Evolutionary conservation across 179 eudicot species (phyloP), one percentile per base, ranked within the genome.

Genomic region (Amaranthus tricolor): DNA sequence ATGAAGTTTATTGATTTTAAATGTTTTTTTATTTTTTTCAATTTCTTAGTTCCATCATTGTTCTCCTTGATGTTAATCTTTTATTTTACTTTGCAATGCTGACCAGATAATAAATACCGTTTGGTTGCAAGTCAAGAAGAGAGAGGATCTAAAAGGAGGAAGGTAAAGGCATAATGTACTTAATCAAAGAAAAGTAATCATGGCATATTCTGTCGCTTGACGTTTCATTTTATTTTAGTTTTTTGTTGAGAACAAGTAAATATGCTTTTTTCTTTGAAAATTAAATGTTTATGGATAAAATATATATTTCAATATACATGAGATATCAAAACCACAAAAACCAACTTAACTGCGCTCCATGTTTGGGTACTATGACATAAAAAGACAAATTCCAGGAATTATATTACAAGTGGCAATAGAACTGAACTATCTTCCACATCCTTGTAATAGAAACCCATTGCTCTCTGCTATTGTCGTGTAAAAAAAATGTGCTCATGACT

Each of bases 141-240:
- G 78, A 79, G 82, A 78, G 83, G 76, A 73, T 15, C 19, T 12
- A 84, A 73, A 57, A 86, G 84, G 83, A 81, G 90, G 80, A 91
- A 91, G 97, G 98, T 94, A 85, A 59, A n/a, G 19, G 20, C 74
- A 70, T 14, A 10, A 10, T 66, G 5, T 31, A 49, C 15, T 58
- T 53, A 51, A 55, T 54, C 58, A 60, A 10, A 50, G 52, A 56
- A 77, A 62, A 57, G 60, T 62, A 62, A 20, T 13, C 49, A 49
- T 59, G 76, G 31, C 40, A 5, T 21, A 68, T 66, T 66, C 48
- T 74, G 53, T 73, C 50, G 65, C 21, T 70, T 65, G 55, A 16
- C 17, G 4, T 54, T n/a, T 40, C 73, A 48, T 21, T 62, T 74
- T 66, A 21, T 12, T 13, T 40, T 62, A 5, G 31, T 40, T 62